These are phyloP conservation scores for Thalassiosira oceanica DNA, from an alignment of 352 stramenopile genomes.

Conservation along the genomic window DNA sequence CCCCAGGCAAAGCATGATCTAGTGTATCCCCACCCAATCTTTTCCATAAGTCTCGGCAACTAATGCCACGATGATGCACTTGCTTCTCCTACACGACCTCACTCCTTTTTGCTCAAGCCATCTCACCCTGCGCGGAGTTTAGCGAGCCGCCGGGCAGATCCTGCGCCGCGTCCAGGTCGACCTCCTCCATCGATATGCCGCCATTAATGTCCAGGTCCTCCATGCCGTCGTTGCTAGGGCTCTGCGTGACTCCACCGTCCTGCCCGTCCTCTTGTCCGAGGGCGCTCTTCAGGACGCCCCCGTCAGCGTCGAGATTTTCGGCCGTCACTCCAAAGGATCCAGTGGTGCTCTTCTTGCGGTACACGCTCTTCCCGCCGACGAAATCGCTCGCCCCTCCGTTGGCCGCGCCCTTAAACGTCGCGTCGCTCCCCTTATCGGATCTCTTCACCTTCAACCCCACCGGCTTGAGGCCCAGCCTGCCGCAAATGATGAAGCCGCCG, in stretches of 20 bases:
- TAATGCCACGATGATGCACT: no score
- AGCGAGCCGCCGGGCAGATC: no score
- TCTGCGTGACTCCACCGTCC: background rate
- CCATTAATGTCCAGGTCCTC: background rate
- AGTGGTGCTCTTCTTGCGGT: conserved; percentile 25
- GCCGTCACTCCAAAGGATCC: conserved; percentile 6
- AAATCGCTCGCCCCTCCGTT: conserved; percentile 5
- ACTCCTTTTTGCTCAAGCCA: no score
- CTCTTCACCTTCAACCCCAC: background rate
- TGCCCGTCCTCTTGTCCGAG: background rate
- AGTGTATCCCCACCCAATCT: no score
- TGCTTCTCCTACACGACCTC: no score
- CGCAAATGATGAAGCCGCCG: conserved; percentile 7
- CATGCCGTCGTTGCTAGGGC: no score
- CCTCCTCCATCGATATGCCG: conserved; percentile 24
- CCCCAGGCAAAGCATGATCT: no score
- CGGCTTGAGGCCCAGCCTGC: background rate
- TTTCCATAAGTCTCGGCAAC: no score
- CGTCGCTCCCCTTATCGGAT: conserved; percentile 13
- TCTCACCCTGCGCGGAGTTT: no score
- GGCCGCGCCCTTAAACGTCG: background rate
- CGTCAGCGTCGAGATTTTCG: conserved; percentile 40
- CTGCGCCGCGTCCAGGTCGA: conserved; percentile 37
- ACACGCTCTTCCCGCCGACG: conserved; percentile 26
- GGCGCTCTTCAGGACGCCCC: conserved; percentile 30